Evolutionary conservation across 169 alveolate genomes (phyloP).

Genomic region (Amoebophrya sp.): DNA sequence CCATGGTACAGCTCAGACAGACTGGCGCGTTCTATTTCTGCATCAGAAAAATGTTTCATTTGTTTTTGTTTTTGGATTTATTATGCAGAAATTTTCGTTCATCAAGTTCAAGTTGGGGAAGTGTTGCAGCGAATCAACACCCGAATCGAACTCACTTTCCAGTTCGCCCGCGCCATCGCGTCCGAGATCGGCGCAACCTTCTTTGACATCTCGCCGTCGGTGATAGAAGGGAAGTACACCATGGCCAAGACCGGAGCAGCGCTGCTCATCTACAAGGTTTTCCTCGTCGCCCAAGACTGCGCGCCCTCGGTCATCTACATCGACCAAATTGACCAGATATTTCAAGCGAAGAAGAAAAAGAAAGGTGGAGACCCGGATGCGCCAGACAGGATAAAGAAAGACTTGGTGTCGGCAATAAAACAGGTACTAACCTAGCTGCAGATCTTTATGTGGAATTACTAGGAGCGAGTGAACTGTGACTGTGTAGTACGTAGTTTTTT

Average conservation of each 20-base stretch:
- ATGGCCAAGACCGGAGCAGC: slow-evolving; percentile 56
- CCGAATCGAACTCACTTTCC: not conserved
- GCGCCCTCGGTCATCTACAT: slow-evolving; percentile 74
- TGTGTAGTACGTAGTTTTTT: too few relatives aligned
- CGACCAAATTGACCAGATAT: slow-evolving; percentile 70
- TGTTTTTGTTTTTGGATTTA: not conserved
- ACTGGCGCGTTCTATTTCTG: too few relatives aligned
- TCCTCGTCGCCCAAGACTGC: slow-evolving; percentile 69
- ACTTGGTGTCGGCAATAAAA: slow-evolving; percentile 56
- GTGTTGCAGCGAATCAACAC: not conserved
- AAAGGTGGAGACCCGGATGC: slow-evolving; percentile 48
- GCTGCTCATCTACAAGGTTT: slow-evolving; percentile 54
- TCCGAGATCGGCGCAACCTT: slow-evolving; percentile 66
- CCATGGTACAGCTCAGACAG: not conserved
- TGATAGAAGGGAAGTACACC: slow-evolving; percentile 57
- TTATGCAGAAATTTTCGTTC: too few relatives aligned
- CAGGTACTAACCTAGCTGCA: slow-evolving; percentile 31
- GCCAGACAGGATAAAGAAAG: slow-evolving; percentile 57
- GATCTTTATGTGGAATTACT: not conserved
- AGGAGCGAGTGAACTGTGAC: too few relatives aligned
- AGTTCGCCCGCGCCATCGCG: slow-evolving; percentile 63
- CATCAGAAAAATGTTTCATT: too few relatives aligned
- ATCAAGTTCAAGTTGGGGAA: too few relatives aligned
- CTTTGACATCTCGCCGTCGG: slow-evolving; percentile 66
- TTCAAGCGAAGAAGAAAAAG: slow-evolving; percentile 60